These are phyloP conservation scores for Syncephalastrum racemosum DNA, from an alignment of 371 early-diverging fungal genomes.

Conservation along the genomic window DNA sequence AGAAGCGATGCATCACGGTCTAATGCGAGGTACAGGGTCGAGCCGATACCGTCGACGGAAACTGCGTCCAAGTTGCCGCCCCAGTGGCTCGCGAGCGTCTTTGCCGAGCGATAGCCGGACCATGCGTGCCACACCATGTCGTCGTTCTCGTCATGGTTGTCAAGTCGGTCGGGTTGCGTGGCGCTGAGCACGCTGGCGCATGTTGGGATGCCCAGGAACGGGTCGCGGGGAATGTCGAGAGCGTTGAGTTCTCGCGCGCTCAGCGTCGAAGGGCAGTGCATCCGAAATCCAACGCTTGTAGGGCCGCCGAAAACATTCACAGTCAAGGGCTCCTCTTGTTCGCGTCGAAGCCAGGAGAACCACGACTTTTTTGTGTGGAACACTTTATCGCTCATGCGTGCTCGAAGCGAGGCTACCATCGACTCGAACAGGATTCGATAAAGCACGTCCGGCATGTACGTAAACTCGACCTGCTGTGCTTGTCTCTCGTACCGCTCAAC, in stretches of 20 bases:
- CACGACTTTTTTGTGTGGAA: slow-evolving; percentile 41
- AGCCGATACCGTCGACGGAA: slow-evolving; percentile 74
- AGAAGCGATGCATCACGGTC: slow-evolving; percentile 53
- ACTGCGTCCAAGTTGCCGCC: slow-evolving; percentile 74
- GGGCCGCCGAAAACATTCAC: slow-evolving; percentile 39
- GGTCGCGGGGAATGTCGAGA: slow-evolving; percentile 36
- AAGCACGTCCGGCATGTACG: slow-evolving; percentile 62
- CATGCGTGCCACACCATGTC: slow-evolving; percentile 24
- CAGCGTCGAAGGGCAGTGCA: slow-evolving; percentile 26
- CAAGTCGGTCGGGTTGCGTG: slow-evolving; percentile 45
- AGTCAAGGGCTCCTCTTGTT: slow-evolving; percentile 31
- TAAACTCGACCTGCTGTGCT: slow-evolving; percentile 38
- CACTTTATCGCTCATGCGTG: slow-evolving; percentile 29
- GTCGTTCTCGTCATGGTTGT: slow-evolving; percentile 20
- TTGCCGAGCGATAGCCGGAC: slow-evolving; percentile 35
- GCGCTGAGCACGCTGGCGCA: slow-evolving; percentile 50
- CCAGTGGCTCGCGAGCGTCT: slow-evolving; percentile 62
- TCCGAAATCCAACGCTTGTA: slow-evolving; percentile 37
- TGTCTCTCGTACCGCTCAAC: slow-evolving; percentile 13
- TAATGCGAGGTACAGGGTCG: slow-evolving; percentile 73
- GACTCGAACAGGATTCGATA: slow-evolving; percentile 72
- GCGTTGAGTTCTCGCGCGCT: slow-evolving; percentile 20
- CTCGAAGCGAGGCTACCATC: slow-evolving; percentile 54
- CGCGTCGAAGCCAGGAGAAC: slow-evolving; percentile 6
- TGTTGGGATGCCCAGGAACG: slow-evolving; percentile 36